These are phyloP conservation scores for Halophytophthora polymorphica DNA, from an alignment of 352 stramenopile genomes.

Conservation along the genomic window DNA sequence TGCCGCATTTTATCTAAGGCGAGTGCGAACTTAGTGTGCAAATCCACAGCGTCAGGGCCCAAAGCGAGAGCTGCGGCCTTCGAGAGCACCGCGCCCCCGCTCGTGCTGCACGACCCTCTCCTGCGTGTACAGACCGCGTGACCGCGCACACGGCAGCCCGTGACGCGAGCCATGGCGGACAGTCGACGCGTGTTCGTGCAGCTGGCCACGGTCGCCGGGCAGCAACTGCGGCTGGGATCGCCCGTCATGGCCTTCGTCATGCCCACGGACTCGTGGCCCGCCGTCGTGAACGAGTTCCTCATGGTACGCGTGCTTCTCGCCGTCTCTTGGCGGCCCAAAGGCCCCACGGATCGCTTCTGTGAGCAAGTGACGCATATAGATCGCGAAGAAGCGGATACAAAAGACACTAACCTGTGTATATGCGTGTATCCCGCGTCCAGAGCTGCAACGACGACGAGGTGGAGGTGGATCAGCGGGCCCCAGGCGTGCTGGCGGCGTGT, in stretches of 20 bases:
- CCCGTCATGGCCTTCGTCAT: slow-evolving; percentile 66
- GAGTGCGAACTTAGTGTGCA: too few relatives aligned
- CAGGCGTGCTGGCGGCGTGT: slow-evolving; percentile 53
- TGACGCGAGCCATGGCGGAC: slow-evolving; percentile 31
- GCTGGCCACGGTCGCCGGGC: slow-evolving; percentile 30
- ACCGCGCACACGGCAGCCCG: slow-evolving; percentile 8
- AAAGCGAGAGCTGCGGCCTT: too few relatives aligned
- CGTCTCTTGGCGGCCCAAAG: slow-evolving; percentile 1
- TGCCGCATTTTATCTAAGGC: too few relatives aligned
- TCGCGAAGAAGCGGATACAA: background rate
- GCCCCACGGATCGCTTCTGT: background rate
- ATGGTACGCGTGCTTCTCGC: slow-evolving; percentile 40
- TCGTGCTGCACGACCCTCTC: too few relatives aligned
- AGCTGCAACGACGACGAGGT: slow-evolving; percentile 77
- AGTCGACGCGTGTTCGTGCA: slow-evolving; percentile 74
- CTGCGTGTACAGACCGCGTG: slow-evolving; percentile 3
- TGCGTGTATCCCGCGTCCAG: slow-evolving; percentile 23
- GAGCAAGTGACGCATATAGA: too few relatives aligned
- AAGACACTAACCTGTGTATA: slow-evolving; percentile 3
- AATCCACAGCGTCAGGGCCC: too few relatives aligned
- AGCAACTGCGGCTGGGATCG: slow-evolving; percentile 15
- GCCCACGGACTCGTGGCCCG: slow-evolving; percentile 54
- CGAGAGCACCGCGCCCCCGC: too few relatives aligned
- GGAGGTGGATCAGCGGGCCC: slow-evolving; percentile 51
- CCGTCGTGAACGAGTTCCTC: slow-evolving; percentile 77